Percentiles rank a stretch among this genome's conserved stretches.
These are phyloP conservation scores for Saccharum hybrid DNA, from an alignment of 202 grass and related monocot genomes.

Conservation along the genomic window DNA sequence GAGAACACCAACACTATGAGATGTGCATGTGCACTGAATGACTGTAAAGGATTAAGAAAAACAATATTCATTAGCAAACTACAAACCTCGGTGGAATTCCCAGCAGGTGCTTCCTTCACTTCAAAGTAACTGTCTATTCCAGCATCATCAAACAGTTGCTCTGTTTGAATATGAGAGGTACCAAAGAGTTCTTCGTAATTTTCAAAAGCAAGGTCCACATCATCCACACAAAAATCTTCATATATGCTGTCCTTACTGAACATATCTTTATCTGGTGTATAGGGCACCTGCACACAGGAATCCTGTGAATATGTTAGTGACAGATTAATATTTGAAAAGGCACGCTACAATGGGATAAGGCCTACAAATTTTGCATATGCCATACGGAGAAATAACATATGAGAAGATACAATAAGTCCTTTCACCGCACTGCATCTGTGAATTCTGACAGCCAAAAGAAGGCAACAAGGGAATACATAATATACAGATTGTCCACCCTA, in stretches of 20 bases:
- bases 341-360: background rate
- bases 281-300: slow-evolving; percentile 58
- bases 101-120: slow-evolving; percentile 57
- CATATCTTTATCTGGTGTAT: slow-evolving; percentile 60
- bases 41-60: slow-evolving; percentile 22
- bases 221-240: slow-evolving; percentile 84
- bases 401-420: slow-evolving; percentile 2
- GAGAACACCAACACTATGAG: background rate
- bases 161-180: slow-evolving; percentile 63
- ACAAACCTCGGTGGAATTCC: slow-evolving; percentile 73
- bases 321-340: slow-evolving; percentile 24
- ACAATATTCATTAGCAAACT: slow-evolving; percentile 26
- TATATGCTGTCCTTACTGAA: slow-evolving; percentile 78
- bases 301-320: slow-evolving; percentile 28
- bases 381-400: slow-evolving; percentile 15
- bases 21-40: background rate
- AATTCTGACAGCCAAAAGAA: slow-evolving; percentile 19
- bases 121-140: slow-evolving; percentile 85
- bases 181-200: slow-evolving; percentile 98
- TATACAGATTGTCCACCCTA: background rate
- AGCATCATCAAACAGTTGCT: slow-evolving; percentile 88
- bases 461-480: background rate
- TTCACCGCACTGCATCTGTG: background rate
- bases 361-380: background rate
- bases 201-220: slow-evolving; percentile 79